Evolutionary conservation across 2,329 filamentous ascomycete species (phyloP), one percentile per base, ranked within the genome.

Genomic region (Sordariomycetes sp.): DNA sequence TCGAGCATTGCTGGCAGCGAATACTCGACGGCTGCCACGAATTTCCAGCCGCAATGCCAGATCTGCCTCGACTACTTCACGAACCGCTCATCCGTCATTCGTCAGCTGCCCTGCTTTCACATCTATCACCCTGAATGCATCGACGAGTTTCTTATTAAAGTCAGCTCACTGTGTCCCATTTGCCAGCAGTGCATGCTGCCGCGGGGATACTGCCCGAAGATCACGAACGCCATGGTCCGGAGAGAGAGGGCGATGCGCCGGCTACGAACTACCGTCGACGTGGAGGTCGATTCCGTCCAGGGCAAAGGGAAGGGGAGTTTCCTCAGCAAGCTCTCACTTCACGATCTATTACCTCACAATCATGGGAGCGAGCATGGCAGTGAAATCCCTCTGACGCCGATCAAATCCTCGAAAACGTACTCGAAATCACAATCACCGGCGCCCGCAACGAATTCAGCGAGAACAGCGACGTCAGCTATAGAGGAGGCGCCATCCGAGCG

Each of bases 71-170:
- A 90, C 57, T 82, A 89, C 59, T 97, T 89, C 65, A 78, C 86
- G 32, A 79, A 83, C 17, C 79, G 81, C 42, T 72, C 77, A 20
- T 86, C 88, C 0, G 80, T 84, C 22, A 90, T 97, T 57, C 86
- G 90, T 57, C 88, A 96, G 69, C 76, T 97, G 2, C 84, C 89
- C 0, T 99, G 94, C 64, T 84, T 87, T 0, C 94, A 99, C 67
- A 92, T 97, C 58, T 99, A 91, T 69, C 92, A 99, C 62, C 86
- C 89, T 0, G 86, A 88, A 62, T 99, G 94, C 65, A 91, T 97
- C 61, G 91, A 97, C 65, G 80, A 85, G 24, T 96, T 94, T 64
- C 75, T 97, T 13, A 77, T 79, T 51, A 78, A 84, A 57, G 86
- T 86, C 66, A 95, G 88, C 66, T 95, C 89, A 20, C 76, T 96